Base-by-base conservation (phyloP, 768 basidiomycete genomes). In the Lactarius sp. region DNA sequence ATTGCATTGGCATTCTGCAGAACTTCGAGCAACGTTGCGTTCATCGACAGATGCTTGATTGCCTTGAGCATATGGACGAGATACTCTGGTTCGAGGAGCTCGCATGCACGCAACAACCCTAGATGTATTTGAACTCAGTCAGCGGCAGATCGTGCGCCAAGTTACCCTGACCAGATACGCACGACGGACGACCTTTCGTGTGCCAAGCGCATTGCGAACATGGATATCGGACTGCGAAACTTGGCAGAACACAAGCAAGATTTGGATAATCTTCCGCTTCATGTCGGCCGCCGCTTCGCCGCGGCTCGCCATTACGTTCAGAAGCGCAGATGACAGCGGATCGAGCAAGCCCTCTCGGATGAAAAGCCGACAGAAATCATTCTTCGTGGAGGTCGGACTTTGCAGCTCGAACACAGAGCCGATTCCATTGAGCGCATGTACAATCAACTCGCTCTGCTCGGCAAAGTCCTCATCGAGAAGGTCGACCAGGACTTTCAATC, bases 361-460 rank as follows among this genome's bases (percentile, higher is more conserved):
- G 77, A 98, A 96, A 90, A 98, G 95, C 10, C 97, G 85, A 71
- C 95, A 98, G 72, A 98, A 98, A 75, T 98, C 97, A 71, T 97
- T 98, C 74, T 97, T 93, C 12, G 95, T 94, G 41, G 64, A 65
- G 4, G 95, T 97, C 8, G 97, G 92, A 52, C 92, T 94, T 73
- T 98, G 90, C 13, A 98, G 82, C 67, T 98, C 95, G 71, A 99
- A 98, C 16, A 98, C 97, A 66, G 87, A 93, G 52, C 89, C 87
- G 55, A 99, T 94, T 9, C 96, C 96, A 64, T 96, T 92, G 14
- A 99, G 81, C 6, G 97, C 94, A 62, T 95, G 92, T 31, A 92
- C 87, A 50, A 99, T 88, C 10, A 99, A 85, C 57, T 93, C 91
- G 13, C 87, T 85, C 74, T 97, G 92, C 66, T 95, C 89, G 0